Evolutionary conservation across 1,284 basidiomycete species (phyloP).

Genomic region (Pseudomicrostroma phylloplanum): DNA sequence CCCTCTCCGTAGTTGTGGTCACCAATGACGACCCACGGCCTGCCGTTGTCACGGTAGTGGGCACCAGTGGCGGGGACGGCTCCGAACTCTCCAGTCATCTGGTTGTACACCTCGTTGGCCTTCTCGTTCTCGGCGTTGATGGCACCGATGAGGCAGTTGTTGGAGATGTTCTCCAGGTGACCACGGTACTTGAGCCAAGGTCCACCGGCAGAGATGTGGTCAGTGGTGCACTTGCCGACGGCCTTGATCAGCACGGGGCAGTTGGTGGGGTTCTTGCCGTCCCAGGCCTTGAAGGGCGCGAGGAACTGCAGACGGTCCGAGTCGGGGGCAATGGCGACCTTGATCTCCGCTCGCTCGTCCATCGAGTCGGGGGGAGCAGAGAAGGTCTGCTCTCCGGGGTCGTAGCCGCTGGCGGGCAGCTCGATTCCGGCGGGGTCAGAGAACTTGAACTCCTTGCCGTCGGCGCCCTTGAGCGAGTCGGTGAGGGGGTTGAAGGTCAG

Average conservation of each 20-base stretch:
- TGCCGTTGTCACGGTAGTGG: slow-evolving; percentile 78
- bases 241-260: slow-evolving; percentile 96
- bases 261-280: slow-evolving; percentile 82
- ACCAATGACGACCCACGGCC: slow-evolving; percentile 89
- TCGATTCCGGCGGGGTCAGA: slow-evolving; percentile 79
- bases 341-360: slow-evolving; percentile 68
- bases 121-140: slow-evolving; percentile 92
- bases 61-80: slow-evolving; percentile 78
- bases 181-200: slow-evolving; percentile 99
- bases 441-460: slow-evolving; percentile 98
- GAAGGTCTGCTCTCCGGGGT: slow-evolving; percentile 94
- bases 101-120: slow-evolving; percentile 75
- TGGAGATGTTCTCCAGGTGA: slow-evolving; percentile 96
- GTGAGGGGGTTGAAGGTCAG: slow-evolving; percentile 96
- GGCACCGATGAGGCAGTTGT: slow-evolving; percentile 91
- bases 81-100: slow-evolving; percentile 70
- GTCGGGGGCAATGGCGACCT: slow-evolving; percentile 79
- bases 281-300: slow-evolving; percentile 83
- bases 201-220: slow-evolving; percentile 77
- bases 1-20: slow-evolving; percentile 89
- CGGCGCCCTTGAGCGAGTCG: slow-evolving; percentile 77
- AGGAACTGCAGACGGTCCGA: slow-evolving; percentile 93
- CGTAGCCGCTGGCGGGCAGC: slow-evolving; percentile 89
- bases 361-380: slow-evolving; percentile 70
- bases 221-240: slow-evolving; percentile 89